Evolutionary conservation across 2,329 filamentous ascomycete species (phyloP), one percentile per base, ranked within the genome.

Genomic region (Metarhizium anisopliae): DNA sequence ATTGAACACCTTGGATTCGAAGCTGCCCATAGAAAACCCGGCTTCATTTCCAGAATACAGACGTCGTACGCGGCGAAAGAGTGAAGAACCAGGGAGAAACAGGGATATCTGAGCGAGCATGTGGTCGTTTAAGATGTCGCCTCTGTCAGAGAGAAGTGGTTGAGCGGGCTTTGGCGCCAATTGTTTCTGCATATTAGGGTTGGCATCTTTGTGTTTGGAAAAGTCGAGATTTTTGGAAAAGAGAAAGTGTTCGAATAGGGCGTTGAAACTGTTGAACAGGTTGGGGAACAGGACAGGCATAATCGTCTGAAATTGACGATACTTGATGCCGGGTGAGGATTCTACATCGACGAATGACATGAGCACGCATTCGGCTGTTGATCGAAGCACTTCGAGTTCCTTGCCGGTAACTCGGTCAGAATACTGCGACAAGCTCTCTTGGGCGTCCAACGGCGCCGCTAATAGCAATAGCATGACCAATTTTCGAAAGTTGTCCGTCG

Each of bases 1-100:
- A 66, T 90, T 87, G 70, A 90, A 87, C 2, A 89, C 84, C 61
- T 84, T 85, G 20, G 84, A 80, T 65, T 90, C 85, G 59, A 90
- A 90, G 55, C 84, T 86, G 25, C 87, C 86, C 82, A 90, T 86
- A 20, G 85, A 89, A 69, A 90, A 91, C 5, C 87, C 87, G 13
- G 85, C 82, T 30, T 83, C 80, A 50, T 80, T 83, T 5, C 87
- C 87, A 1, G 84, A 85, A 65, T 90, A 91, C 0, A 91, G 74
- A 2, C 83, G 77, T 1, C 85, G 80, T 2, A 90, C 73, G 3
- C 82, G 77, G 11, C 82, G 75, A 66, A 90, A 90, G 5, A 91
- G 75, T 2, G 79, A 77, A 4, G 75, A 74, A 6, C 84, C 82
- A 2, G 82, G 81, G 32, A 91, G 76, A 65, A 90, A 90, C 64